Conservation (phyloP, 164 flowering plant species). For the Stephania japonica region DNA sequence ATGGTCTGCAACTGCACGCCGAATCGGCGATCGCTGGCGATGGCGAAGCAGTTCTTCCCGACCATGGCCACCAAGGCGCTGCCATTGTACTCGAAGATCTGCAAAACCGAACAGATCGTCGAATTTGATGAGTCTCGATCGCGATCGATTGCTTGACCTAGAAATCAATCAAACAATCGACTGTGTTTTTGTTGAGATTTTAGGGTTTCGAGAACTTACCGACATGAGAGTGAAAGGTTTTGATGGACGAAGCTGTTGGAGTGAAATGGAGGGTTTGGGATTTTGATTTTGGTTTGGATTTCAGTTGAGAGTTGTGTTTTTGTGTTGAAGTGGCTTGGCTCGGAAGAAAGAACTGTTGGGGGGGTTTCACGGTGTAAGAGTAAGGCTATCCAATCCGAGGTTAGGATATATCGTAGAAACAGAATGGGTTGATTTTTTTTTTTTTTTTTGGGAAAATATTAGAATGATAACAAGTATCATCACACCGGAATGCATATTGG, state of each 20-base stretch:
- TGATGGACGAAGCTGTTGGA: background rate
- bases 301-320: background rate
- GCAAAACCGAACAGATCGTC: conserved; percentile 6
- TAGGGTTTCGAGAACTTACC: background rate
- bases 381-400: background rate
- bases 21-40: conserved; percentile 85
- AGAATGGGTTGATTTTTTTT: too few species aligned
- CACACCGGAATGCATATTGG: too few species aligned
- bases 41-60: conserved; percentile 95
- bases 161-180: too few species aligned
- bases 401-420: background rate
- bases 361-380: background rate
- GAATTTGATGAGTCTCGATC: background rate
- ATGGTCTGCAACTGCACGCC: conserved; percentile 95
- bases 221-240: conserved; percentile 2
- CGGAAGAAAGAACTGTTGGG: background rate
- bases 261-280: background rate
- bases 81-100: conserved; percentile 98
- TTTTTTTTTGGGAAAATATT: too few species aligned
- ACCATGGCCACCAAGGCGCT: conserved; percentile 96
- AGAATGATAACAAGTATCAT: too few species aligned
- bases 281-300: too few species aligned
- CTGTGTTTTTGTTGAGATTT: background rate
- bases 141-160: background rate
- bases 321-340: background rate